Conservation (phyloP, 2,329 filamentous ascomycete genomes). For the Colletotrichum trifolii region DNA sequence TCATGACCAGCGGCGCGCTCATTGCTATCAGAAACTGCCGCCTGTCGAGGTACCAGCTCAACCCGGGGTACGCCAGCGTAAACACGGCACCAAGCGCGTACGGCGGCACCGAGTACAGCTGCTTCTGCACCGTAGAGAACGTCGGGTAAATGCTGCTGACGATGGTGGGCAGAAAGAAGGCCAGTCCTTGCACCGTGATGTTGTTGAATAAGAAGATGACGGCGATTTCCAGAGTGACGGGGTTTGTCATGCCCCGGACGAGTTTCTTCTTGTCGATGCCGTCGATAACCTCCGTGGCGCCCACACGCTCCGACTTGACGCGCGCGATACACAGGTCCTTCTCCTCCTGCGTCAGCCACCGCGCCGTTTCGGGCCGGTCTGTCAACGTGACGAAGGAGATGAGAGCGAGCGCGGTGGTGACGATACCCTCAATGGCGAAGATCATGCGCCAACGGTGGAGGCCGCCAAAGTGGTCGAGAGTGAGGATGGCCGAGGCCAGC, state of each 20-base stretch:
- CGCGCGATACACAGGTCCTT: slow-evolving; percentile 74
- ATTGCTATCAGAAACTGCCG: slow-evolving; percentile 71
- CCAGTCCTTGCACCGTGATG: slow-evolving; percentile 77
- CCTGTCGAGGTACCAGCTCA: slow-evolving; percentile 70
- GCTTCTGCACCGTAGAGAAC: slow-evolving; percentile 68
- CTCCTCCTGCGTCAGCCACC: slow-evolving; percentile 73
- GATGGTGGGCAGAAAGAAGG: slow-evolving; percentile 77
- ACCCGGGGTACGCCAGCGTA: slow-evolving; percentile 68
- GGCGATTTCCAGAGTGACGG: slow-evolving; percentile 66
- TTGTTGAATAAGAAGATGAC: slow-evolving; percentile 74
- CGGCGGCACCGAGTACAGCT: slow-evolving; percentile 77
- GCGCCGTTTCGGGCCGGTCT: slow-evolving; percentile 74
- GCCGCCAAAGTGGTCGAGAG: slow-evolving; percentile 66
- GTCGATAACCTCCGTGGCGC: slow-evolving; percentile 69
- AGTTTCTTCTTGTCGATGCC: slow-evolving; percentile 69
- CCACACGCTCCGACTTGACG: slow-evolving; percentile 75
- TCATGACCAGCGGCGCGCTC: slow-evolving; percentile 72
- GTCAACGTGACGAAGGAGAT: slow-evolving; percentile 73
- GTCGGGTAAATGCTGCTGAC: slow-evolving; percentile 74
- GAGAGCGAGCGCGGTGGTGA: slow-evolving; percentile 57
- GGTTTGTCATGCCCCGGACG: slow-evolving; percentile 70
- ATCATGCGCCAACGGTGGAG: slow-evolving; percentile 75
- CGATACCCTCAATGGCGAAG: slow-evolving; percentile 76
- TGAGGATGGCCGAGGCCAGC: slow-evolving; percentile 72
- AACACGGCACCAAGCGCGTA: slow-evolving; percentile 77